Evolutionary conservation across 306 rosid genomes (phyloP).

Genomic region (Mimosa bimucronata): DNA sequence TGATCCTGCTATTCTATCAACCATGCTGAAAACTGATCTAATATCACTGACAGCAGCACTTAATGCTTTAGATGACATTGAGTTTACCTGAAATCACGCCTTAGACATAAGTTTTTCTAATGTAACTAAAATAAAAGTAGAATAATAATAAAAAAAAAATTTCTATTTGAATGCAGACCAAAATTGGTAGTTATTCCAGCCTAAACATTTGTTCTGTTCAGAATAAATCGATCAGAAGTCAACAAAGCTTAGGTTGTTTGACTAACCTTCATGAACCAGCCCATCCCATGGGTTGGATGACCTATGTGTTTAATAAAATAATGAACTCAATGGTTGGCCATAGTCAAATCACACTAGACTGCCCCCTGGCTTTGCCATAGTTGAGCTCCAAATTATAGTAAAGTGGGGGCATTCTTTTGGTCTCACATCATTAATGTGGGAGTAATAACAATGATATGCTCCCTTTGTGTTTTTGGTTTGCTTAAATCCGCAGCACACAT

Average conservation of each 20-base stretch:
- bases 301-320: not conserved
- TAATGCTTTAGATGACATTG: constrained; percentile 74
- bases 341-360: not conserved
- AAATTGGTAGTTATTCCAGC: not conserved
- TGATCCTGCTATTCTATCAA: constrained; percentile 96
- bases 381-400: not conserved
- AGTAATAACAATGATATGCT: not conserved
- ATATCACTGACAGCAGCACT: constrained; percentile 88
- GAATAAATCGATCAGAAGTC: not conserved
- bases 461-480: not conserved
- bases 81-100: constrained; percentile 71
- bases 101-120: constrained; percentile 28
- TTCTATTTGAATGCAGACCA: not conserved
- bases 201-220: not conserved
- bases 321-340: not conserved
- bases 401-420: not conserved
- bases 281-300: not conserved
- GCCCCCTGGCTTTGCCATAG: not conserved
- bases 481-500: not conserved
- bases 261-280: not conserved
- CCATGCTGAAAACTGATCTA: constrained; percentile 89
- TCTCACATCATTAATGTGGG: not conserved
- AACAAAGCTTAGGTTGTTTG: not conserved
- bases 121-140: constrained; percentile 21
- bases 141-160: constrained; percentile 15